Evolutionary conservation across 352 stramenopile species (phyloP).

Genomic region (Pythium myriotylum): DNA sequence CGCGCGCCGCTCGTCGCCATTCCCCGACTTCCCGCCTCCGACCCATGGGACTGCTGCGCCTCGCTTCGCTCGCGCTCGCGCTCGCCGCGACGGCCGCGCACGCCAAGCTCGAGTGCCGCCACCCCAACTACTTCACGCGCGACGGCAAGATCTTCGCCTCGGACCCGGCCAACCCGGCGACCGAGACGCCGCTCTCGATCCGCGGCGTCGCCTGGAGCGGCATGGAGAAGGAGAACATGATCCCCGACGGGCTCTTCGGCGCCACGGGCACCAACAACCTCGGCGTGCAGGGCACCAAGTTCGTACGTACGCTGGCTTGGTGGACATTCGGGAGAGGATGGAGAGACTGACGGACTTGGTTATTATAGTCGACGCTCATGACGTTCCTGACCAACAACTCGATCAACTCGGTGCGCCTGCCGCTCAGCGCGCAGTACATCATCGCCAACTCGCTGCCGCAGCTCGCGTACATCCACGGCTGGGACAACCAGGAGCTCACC

Average conservation of each 20-base stretch:
- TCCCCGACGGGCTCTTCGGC: constrained; percentile 60
- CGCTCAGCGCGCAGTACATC: constrained; percentile 59
- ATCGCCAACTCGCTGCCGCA: constrained; percentile 44
- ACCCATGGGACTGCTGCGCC: constrained; percentile 11
- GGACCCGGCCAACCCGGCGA: constrained; percentile 39
- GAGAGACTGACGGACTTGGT: constrained; percentile 2
- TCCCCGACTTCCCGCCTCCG: constrained; percentile 7
- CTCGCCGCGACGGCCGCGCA: not conserved
- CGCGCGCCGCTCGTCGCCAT: not conserved
- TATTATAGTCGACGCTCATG: constrained; percentile 39
- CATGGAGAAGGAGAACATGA: constrained; percentile 76
- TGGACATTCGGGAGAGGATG: too few relatives aligned
- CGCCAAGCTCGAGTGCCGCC: constrained; percentile 45
- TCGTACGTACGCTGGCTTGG: constrained; percentile 6
- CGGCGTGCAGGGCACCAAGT: constrained; percentile 45
- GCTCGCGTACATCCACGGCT: constrained; percentile 55
- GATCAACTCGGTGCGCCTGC: constrained; percentile 67
- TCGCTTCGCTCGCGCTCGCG: constrained; percentile 1
- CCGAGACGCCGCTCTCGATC: constrained; percentile 59
- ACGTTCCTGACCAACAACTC: constrained; percentile 57
- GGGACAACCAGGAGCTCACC: constrained; percentile 67
- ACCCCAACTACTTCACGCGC: constrained; percentile 63
- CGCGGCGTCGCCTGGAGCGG: constrained; percentile 65
- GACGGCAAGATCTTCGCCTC: constrained; percentile 59
- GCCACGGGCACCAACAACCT: constrained; percentile 39